Conservation (phyloP, 352 stramenopile species). For the Globisporangium iwayamae region DNA sequence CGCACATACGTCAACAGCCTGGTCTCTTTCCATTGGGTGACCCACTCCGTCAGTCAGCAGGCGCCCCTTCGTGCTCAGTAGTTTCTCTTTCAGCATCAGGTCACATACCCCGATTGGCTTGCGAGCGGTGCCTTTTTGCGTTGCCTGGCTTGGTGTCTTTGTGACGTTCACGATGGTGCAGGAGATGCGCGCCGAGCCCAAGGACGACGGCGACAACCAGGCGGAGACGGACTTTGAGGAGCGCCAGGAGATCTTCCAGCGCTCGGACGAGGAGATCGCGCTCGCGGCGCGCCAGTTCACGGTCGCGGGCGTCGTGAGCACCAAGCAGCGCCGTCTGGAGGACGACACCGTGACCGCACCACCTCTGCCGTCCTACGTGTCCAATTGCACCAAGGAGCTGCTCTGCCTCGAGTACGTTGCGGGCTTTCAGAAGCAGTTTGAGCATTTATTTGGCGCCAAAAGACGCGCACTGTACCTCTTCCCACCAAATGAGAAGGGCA, state of each 20-base stretch:
- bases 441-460: conserved; percentile 72
- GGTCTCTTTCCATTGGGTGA: too few species aligned
- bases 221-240: conserved; percentile 36
- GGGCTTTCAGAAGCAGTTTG: conserved; percentile 89
- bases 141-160: background rate
- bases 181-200: conserved; percentile 51
- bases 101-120: too few species aligned
- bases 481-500: conserved; percentile 89
- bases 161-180: conserved; percentile 19
- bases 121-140: too few species aligned
- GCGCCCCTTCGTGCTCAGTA: background rate
- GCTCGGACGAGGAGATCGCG: conserved; percentile 51
- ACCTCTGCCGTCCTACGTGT: conserved; percentile 32
- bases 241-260: conserved; percentile 44
- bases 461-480: conserved; percentile 83
- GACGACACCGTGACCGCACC: conserved; percentile 41
- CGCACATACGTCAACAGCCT: too few species aligned
- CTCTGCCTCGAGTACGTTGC: conserved; percentile 93
- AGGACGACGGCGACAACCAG: conserved; percentile 28
- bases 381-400: conserved; percentile 88
- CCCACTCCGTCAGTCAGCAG: background rate
- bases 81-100: conserved; percentile 4
- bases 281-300: conserved; percentile 69
- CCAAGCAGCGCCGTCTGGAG: conserved; percentile 72
- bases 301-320: conserved; percentile 70